These are phyloP conservation scores for Hibiscus syriacus DNA, from an alignment of 345 rosid genomes.

Conservation along the genomic window DNA sequence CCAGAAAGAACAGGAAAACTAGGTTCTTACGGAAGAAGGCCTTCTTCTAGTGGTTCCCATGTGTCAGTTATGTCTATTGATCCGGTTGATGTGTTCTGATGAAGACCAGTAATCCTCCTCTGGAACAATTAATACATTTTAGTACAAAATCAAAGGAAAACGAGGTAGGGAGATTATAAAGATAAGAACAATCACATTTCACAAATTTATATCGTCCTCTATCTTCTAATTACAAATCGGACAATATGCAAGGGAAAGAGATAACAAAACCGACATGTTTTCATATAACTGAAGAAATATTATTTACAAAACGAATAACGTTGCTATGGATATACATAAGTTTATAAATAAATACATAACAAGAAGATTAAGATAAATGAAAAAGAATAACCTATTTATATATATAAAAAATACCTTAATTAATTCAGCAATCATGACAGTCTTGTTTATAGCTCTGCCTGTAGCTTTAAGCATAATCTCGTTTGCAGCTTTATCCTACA, in stretches of 20 bases:
- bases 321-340: neutral
- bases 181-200: neutral
- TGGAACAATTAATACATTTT: too few relatives aligned
- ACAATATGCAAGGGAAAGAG: neutral
- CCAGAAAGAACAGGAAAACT: too few relatives aligned
- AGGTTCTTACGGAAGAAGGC: too few relatives aligned
- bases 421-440: slow-evolving; percentile 3
- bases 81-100: too few relatives aligned
- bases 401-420: neutral
- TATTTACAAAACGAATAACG: neutral
- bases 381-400: neutral
- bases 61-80: too few relatives aligned
- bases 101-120: too few relatives aligned
- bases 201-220: neutral
- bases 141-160: too few relatives aligned
- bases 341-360: neutral
- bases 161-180: too few relatives aligned
- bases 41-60: too few relatives aligned
- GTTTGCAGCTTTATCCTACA: neutral
- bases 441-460: slow-evolving; percentile 4
- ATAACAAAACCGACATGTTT: neutral
- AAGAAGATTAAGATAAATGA: neutral
- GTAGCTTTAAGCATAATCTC: slow-evolving; percentile 6
- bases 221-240: neutral
- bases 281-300: neutral